These are phyloP conservation scores for Penicillium cosmopolitanum DNA, from an alignment of 495 filamentous ascomycete genomes.

Conservation along the genomic window DNA sequence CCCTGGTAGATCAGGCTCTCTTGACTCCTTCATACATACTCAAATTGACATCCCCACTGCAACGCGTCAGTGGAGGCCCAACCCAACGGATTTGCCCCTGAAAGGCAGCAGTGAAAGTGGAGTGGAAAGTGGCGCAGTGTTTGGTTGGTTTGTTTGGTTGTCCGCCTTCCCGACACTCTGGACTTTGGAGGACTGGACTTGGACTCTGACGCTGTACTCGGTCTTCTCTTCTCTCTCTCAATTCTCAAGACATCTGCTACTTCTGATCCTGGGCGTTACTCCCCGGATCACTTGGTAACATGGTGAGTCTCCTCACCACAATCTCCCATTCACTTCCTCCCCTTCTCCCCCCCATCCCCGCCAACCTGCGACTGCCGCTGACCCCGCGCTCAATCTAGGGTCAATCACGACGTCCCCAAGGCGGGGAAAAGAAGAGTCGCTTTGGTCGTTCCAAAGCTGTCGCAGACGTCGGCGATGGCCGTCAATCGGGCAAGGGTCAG, in stretches of 20 bases:
- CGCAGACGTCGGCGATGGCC: constrained; percentile 51
- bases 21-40: too few species aligned
- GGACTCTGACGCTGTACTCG: neutral
- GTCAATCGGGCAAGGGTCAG: constrained; percentile 60
- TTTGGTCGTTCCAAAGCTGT: constrained; percentile 52
- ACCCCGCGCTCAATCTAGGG: constrained; percentile 35
- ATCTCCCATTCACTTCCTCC: neutral
- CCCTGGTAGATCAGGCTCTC: neutral
- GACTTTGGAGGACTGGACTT: neutral
- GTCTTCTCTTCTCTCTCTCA: neutral
- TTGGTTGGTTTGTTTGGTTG: neutral
- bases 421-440: constrained; percentile 54
- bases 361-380: constrained; percentile 15
- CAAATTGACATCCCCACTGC: too few species aligned
- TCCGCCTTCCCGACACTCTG: neutral
- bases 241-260: too few species aligned
- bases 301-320: constrained; percentile 22
- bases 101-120: constrained; percentile 1
- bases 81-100: constrained; percentile 3
- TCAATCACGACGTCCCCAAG: constrained; percentile 53
- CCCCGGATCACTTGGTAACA: neutral
- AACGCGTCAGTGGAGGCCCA: constrained; percentile 9
- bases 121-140: neutral
- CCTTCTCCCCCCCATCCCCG: constrained; percentile 19
- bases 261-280: neutral